A percentile compares a stretch with the other conserved stretches of the same genome.
These are phyloP conservation scores for Aureobasidium namibiae DNA, from an alignment of 2,329 filamentous ascomycete species.

Conservation along the genomic window DNA sequence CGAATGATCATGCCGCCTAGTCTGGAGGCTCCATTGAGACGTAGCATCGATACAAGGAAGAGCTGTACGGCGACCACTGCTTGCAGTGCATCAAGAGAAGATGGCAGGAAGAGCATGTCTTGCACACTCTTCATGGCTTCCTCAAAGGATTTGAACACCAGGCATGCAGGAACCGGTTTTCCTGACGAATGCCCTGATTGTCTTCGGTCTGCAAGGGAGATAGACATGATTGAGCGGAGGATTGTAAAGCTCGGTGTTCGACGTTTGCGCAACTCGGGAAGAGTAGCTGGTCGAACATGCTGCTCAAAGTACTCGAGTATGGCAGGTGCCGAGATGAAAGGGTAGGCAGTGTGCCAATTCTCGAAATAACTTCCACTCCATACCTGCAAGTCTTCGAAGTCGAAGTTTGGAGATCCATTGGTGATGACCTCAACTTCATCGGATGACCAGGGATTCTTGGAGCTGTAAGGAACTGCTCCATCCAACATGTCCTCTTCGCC, in stretches of 20 bases:
- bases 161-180: constrained; percentile 31
- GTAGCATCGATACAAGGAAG: constrained; percentile 48
- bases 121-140: constrained; percentile 44
- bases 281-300: constrained; percentile 28
- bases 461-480: constrained; percentile 18
- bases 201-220: constrained; percentile 45
- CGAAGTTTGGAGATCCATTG: constrained; percentile 37
- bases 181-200: constrained; percentile 27
- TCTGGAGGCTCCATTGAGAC: constrained; percentile 49
- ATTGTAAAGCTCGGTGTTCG: constrained; percentile 25
- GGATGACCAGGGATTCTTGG: constrained; percentile 21
- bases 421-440: constrained; percentile 29
- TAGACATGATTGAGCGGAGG: constrained; percentile 44
- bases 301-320: constrained; percentile 41
- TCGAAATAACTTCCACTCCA: constrained; percentile 50
- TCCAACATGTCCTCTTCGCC: constrained; percentile 49
- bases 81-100: constrained; percentile 41
- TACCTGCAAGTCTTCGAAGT: not conserved
- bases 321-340: constrained; percentile 48
- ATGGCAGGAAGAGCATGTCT: constrained; percentile 38
- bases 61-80: constrained; percentile 47
- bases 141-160: constrained; percentile 43
- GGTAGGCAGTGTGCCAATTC: constrained; percentile 50
- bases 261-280: constrained; percentile 28
- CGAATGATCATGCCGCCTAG: constrained; percentile 48